phyloP scores from a whole-genome alignment of 176 grass and related monocot genomes.

The Phyllostachys edulis region DNA sequence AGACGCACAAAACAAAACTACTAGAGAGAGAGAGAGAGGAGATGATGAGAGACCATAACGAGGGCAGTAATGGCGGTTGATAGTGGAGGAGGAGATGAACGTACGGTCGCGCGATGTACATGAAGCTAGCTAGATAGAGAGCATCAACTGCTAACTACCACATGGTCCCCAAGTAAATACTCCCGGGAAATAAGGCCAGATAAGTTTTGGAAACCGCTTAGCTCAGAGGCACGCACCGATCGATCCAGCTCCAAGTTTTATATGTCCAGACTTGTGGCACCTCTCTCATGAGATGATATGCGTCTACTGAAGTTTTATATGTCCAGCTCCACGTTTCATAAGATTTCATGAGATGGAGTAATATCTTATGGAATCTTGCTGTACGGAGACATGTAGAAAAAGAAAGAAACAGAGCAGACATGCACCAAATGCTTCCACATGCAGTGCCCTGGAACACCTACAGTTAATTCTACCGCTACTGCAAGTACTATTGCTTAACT shows the following conservation, averaged over 20 bases:
- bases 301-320: too few relatives aligned
- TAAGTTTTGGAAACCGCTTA: constrained; percentile 11
- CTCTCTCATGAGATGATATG: not conserved
- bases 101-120: too few relatives aligned
- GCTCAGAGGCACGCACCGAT: not conserved
- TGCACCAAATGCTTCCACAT: not conserved
- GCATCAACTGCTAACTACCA: constrained; percentile 20
- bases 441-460: not conserved
- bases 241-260: not conserved
- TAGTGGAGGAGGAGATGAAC: too few relatives aligned
- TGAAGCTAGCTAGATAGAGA: not conserved
- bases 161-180: constrained; percentile 9
- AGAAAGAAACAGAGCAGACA: not conserved
- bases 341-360: not conserved
- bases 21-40: too few relatives aligned
- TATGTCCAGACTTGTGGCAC: not conserved
- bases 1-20: too few relatives aligned
- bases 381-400: not conserved
- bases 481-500: not conserved
- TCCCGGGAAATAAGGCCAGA: constrained; percentile 32
- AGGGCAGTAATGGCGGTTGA: too few relatives aligned
- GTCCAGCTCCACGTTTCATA: too few relatives aligned
- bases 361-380: not conserved
- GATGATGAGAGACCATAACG: too few relatives aligned
- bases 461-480: not conserved